Evolutionary conservation across 1,284 basidiomycete genomes (phyloP).

Genomic region (Ceratobasidium sp.): DNA sequence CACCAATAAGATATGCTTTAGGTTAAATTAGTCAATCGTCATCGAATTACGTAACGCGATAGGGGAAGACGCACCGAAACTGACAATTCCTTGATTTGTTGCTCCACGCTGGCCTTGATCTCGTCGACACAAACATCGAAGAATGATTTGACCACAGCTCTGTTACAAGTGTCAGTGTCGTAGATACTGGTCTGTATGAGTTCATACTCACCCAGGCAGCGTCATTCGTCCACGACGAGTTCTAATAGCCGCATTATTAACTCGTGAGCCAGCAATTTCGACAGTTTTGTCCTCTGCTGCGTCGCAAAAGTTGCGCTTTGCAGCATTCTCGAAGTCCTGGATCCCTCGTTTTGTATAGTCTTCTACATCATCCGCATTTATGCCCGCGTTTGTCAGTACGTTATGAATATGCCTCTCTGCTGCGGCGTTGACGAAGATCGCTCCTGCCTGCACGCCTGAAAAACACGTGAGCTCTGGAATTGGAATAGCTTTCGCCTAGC

Average conservation of each 20-base stretch:
- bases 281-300: neutral
- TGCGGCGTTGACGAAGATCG: slow-evolving; percentile 31
- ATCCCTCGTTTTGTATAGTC: slow-evolving; percentile 17
- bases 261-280: neutral
- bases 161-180: neutral
- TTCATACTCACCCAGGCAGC: neutral
- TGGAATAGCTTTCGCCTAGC: neutral
- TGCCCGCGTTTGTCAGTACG: slow-evolving; percentile 6
- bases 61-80: neutral
- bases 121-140: slow-evolving; percentile 17
- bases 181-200: too few relatives aligned
- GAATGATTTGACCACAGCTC: neutral
- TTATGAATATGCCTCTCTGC: slow-evolving; percentile 1
- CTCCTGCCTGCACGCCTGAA: slow-evolving; percentile 39
- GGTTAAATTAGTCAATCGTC: neutral
- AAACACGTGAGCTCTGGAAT: neutral
- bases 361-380: slow-evolving; percentile 18
- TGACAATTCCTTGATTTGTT: neutral
- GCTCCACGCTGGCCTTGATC: slow-evolving; percentile 2
- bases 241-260: slow-evolving; percentile 1
- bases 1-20: slow-evolving; percentile 33
- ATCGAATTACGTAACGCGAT: too few relatives aligned
- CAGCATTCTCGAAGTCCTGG: slow-evolving; percentile 22
- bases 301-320: slow-evolving; percentile 14
- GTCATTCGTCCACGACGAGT: slow-evolving; percentile 23